phyloP scores from a whole-genome alignment of 2,329 filamentous ascomycete species.

The Leptographium radiaticola region DNA sequence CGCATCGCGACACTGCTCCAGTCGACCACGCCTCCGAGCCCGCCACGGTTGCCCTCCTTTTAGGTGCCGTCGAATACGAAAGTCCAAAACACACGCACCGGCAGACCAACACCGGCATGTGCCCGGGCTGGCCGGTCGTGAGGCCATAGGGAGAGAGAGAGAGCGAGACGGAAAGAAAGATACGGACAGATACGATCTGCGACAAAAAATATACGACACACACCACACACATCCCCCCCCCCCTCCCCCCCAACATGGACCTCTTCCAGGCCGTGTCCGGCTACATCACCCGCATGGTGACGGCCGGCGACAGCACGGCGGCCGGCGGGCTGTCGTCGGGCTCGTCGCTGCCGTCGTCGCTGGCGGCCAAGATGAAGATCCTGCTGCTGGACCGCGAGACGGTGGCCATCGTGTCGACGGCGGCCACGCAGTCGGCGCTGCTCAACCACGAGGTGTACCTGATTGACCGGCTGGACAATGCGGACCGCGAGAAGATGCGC shows the following conservation, averaged over 20 bases:
- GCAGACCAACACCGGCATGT: background rate
- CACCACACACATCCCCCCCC: background rate
- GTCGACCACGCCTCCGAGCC: background rate
- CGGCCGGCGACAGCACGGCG: conserved; percentile 58
- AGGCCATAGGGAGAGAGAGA: background rate
- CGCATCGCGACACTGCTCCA: background rate
- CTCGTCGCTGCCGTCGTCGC: conserved; percentile 25
- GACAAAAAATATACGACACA: conserved; percentile 12
- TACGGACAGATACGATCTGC: background rate
- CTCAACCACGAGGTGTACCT: conserved; percentile 97
- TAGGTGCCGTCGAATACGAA: background rate
- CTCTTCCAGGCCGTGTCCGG: conserved; percentile 83
- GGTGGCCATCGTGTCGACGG: conserved; percentile 84
- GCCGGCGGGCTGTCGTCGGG: conserved; percentile 52
- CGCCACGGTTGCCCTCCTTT: background rate
- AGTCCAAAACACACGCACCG: background rate
- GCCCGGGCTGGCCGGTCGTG: background rate
- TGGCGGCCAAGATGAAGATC: conserved; percentile 95
- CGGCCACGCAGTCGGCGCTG: conserved; percentile 87
- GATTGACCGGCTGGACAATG: conserved; percentile 88
- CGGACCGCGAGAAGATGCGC: conserved; percentile 89
- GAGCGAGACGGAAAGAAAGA: too few species aligned
- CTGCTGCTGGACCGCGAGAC: conserved; percentile 88
- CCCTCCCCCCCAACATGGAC: conserved; percentile 50
- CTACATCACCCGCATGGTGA: conserved; percentile 95